phyloP scores from a whole-genome alignment of 2,329 filamentous ascomycete species.

The Colletotrichum chlorophyti region DNA sequence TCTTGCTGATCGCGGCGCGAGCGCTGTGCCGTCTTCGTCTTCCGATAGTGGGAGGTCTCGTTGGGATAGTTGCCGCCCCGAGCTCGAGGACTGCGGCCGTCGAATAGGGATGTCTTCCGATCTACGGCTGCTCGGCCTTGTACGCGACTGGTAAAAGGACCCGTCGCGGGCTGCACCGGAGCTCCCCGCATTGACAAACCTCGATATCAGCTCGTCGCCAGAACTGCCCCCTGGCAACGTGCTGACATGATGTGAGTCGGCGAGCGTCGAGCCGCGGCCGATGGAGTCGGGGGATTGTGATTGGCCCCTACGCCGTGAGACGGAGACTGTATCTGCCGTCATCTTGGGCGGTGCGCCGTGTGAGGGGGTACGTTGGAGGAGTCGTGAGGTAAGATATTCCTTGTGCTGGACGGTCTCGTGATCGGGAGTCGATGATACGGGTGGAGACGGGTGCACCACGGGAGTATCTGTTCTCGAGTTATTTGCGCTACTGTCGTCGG shows the following conservation, averaged over 20 bases:
- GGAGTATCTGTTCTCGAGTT: constrained; percentile 34
- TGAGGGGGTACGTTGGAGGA: constrained; percentile 70
- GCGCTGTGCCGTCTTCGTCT: constrained; percentile 50
- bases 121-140: constrained; percentile 36
- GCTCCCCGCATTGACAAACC: constrained; percentile 61
- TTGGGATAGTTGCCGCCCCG: constrained; percentile 34
- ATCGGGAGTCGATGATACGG: constrained; percentile 39
- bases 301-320: constrained; percentile 39
- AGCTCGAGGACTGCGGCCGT: constrained; percentile 51
- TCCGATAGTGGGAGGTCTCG: constrained; percentile 23
- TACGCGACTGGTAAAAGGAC: constrained; percentile 55
- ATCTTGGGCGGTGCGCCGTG: constrained; percentile 69
- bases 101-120: constrained; percentile 40
- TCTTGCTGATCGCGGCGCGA: constrained; percentile 52
- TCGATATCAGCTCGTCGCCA: constrained; percentile 55
- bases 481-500: constrained; percentile 36
- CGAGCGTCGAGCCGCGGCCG: constrained; percentile 47
- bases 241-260: constrained; percentile 41
- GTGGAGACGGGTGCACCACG: constrained; percentile 21
- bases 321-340: constrained; percentile 64
- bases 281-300: constrained; percentile 42
- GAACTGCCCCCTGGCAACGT: constrained; percentile 29
- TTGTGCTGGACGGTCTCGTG: constrained; percentile 60
- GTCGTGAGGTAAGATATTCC: constrained; percentile 70
- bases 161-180: constrained; percentile 57